A percentile compares a stretch with the other conserved stretches of the same genome.
Evolutionary conservation across 331 rosid genomes (phyloP).

Genomic region (Malus hybrid): DNA sequence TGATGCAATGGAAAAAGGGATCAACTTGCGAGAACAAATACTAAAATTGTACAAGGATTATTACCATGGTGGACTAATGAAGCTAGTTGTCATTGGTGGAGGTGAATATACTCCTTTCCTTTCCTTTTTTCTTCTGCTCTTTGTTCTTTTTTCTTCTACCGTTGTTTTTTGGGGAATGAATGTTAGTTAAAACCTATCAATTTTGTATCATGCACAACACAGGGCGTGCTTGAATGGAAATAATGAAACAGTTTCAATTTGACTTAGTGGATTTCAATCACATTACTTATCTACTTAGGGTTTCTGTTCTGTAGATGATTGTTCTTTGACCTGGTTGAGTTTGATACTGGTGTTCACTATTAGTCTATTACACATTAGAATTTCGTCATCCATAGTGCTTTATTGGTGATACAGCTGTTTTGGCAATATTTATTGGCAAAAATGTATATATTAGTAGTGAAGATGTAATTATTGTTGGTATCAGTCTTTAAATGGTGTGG

Average conservation of each 20-base stretch:
- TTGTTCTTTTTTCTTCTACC: background rate
- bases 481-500: background rate
- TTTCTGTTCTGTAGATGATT: background rate
- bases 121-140: background rate
- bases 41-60: slow-evolving; percentile 54
- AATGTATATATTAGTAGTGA: background rate
- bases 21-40: slow-evolving; percentile 71
- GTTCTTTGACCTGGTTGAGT: background rate
- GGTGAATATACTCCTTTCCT: slow-evolving; percentile 34
- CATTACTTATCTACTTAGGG: background rate
- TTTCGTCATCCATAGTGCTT: background rate
- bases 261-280: background rate
- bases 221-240: background rate
- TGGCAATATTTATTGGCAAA: background rate
- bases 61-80: slow-evolving; percentile 98
- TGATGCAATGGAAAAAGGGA: slow-evolving; percentile 89
- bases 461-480: background rate
- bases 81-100: slow-evolving; percentile 95
- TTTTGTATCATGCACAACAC: background rate
- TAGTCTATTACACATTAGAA: background rate
- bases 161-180: background rate
- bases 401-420: background rate
- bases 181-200: background rate
- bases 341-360: background rate
- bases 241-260: background rate